Evolutionary conservation across 208 protist genomes (phyloP).

Genomic region (Lotmaria passim): DNA sequence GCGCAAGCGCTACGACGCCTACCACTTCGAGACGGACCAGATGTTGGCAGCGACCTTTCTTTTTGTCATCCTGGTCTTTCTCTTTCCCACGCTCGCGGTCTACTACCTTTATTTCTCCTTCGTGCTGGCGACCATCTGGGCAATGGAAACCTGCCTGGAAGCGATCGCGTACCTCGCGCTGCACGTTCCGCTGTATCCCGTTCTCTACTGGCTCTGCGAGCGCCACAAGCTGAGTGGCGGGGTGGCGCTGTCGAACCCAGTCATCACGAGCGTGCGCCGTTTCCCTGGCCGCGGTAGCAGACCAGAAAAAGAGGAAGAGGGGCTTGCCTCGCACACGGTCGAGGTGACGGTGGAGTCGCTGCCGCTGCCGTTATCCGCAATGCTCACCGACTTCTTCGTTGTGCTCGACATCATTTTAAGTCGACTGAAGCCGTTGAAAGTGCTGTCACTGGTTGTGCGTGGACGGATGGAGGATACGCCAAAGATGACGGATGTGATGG

Average conservation of each 20-base stretch:
- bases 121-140: conserved; percentile 57
- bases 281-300: conserved; percentile 20
- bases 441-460: conserved; percentile 43
- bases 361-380: conserved; percentile 47
- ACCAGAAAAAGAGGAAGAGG: conserved; percentile 17
- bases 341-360: conserved; percentile 58
- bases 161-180: conserved; percentile 55
- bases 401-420: conserved; percentile 47
- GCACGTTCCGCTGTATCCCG: conserved; percentile 68
- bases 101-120: conserved; percentile 94
- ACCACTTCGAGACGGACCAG: conserved; percentile 91
- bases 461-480: conserved; percentile 31
- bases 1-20: conserved; percentile 86
- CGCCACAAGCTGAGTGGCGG: conserved; percentile 35
- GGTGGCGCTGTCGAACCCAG: conserved; percentile 46
- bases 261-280: conserved; percentile 47
- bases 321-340: conserved; percentile 63
- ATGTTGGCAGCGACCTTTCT: conserved; percentile 92
- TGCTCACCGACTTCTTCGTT: conserved; percentile 74
- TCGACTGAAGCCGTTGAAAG: conserved; percentile 38
- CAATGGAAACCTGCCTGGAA: conserved; percentile 63
- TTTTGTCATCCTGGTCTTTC: conserved; percentile 88
- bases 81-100: conserved; percentile 91
- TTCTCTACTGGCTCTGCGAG: conserved; percentile 57
- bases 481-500: conserved; percentile 50